Conservation (phyloP, 768 basidiomycete genomes). For the Bullera alba region DNA sequence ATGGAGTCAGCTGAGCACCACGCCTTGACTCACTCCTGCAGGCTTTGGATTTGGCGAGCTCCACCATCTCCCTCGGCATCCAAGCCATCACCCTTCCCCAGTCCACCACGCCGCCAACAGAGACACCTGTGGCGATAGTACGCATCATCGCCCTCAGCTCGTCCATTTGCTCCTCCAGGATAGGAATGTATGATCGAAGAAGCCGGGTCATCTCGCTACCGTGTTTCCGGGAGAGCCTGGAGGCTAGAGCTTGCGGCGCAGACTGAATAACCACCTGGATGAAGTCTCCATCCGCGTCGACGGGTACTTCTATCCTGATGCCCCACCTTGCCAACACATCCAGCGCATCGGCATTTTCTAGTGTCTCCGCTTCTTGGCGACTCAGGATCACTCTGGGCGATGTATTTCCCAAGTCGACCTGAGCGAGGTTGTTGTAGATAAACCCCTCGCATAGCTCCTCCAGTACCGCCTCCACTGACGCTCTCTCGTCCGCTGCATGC, state of each 20-base stretch:
- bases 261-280: slow-evolving; percentile 8
- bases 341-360: slow-evolving; percentile 41
- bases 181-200: slow-evolving; percentile 64
- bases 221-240: slow-evolving; percentile 37
- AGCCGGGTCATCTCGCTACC: slow-evolving; percentile 69
- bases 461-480: slow-evolving; percentile 80
- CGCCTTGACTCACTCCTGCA: slow-evolving; percentile 64
- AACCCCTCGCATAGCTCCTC: slow-evolving; percentile 65
- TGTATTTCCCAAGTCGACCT: slow-evolving; percentile 48
- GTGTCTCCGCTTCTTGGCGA: slow-evolving; percentile 55
- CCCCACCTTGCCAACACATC: slow-evolving; percentile 38
- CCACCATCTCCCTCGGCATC: slow-evolving; percentile 75
- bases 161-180: slow-evolving; percentile 52
- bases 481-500: slow-evolving; percentile 95
- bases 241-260: slow-evolving; percentile 24
- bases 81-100: slow-evolving; percentile 60
- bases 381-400: slow-evolving; percentile 62
- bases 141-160: slow-evolving; percentile 20
- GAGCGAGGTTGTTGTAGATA: slow-evolving; percentile 47
- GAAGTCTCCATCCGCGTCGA: slow-evolving; percentile 5
- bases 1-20: neutral
- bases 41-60: slow-evolving; percentile 87
- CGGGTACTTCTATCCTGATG: slow-evolving; percentile 14
- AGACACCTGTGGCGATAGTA: neutral
- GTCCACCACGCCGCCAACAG: slow-evolving; percentile 49